phyloP scores from a whole-genome alignment of 768 basidiomycete genomes.

The Collybia sordida region DNA sequence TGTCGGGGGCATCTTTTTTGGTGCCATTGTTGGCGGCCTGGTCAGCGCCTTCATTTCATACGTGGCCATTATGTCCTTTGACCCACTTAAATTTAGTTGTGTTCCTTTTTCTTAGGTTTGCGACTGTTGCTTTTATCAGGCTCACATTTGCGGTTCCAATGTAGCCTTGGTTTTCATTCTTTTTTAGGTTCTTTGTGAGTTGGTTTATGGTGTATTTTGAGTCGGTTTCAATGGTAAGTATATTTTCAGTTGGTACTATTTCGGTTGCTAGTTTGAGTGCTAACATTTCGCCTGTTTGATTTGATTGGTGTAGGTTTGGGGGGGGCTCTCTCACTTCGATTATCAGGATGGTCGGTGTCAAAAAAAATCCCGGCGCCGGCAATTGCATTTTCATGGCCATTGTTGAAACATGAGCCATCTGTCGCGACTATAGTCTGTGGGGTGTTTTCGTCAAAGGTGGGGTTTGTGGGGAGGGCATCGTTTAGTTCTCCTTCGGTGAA shows the following conservation, averaged over 20 bases:
- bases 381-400: slow-evolving; percentile 5
- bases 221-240: too few species aligned
- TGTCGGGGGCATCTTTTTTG: neutral
- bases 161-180: neutral
- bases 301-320: neutral
- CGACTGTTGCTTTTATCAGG: neutral
- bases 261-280: too few species aligned
- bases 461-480: too few species aligned
- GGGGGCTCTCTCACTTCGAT: neutral
- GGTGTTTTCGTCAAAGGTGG: too few species aligned
- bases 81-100: neutral
- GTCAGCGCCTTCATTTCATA: neutral
- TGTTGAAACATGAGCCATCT: slow-evolving; percentile 6
- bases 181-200: too few species aligned
- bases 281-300: too few species aligned
- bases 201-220: too few species aligned
- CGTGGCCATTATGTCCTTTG: neutral
- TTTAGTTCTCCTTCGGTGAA: too few species aligned
- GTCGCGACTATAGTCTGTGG: too few species aligned
- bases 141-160: slow-evolving; percentile 1
- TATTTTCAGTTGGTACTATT: too few species aligned
- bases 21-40: neutral
- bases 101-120: neutral
- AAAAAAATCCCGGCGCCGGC: slow-evolving; percentile 8
- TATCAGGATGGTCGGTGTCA: neutral